phyloP scores from a whole-genome alignment of 2,329 filamentous ascomycete genomes.

The Paecilomyces dactylethromorphus region DNA sequence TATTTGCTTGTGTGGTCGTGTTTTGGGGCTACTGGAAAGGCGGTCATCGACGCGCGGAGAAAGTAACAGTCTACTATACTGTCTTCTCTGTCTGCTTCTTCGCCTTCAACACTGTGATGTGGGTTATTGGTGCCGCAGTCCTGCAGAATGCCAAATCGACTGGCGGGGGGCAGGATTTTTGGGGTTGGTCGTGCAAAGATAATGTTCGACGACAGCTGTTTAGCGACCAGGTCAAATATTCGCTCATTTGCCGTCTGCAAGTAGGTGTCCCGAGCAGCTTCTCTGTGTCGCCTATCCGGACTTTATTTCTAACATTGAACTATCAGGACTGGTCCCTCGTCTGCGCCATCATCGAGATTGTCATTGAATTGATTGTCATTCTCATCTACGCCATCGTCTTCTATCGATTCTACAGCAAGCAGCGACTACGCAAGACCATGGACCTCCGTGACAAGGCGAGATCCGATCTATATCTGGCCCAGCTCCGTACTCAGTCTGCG shows the following conservation, averaged over 20 bases:
- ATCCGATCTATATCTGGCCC: constrained; percentile 88
- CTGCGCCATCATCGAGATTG: constrained; percentile 94
- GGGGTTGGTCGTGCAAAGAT: constrained; percentile 95
- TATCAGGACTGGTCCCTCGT: constrained; percentile 85
- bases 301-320: constrained; percentile 6
- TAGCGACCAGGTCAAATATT: constrained; percentile 74
- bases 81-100: constrained; percentile 91
- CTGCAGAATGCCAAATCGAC: constrained; percentile 72
- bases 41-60: constrained; percentile 82
- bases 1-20: constrained; percentile 70
- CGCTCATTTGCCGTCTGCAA: constrained; percentile 50
- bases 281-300: neutral
- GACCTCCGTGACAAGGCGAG: constrained; percentile 88
- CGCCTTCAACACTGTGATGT: constrained; percentile 86
- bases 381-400: constrained; percentile 90
- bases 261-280: constrained; percentile 38
- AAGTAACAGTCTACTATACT: constrained; percentile 91
- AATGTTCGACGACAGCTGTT: constrained; percentile 77
- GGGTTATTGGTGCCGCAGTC: constrained; percentile 77
- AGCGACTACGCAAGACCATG: constrained; percentile 94
- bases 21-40: constrained; percentile 83
- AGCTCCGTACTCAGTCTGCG: constrained; percentile 76
- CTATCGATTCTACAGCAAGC: constrained; percentile 96
- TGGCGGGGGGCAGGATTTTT: constrained; percentile 77
- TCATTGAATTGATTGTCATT: constrained; percentile 87